These are phyloP conservation scores for Cinnamomum micranthum DNA, from an alignment of 164 flowering plant genomes.

Conservation along the genomic window DNA sequence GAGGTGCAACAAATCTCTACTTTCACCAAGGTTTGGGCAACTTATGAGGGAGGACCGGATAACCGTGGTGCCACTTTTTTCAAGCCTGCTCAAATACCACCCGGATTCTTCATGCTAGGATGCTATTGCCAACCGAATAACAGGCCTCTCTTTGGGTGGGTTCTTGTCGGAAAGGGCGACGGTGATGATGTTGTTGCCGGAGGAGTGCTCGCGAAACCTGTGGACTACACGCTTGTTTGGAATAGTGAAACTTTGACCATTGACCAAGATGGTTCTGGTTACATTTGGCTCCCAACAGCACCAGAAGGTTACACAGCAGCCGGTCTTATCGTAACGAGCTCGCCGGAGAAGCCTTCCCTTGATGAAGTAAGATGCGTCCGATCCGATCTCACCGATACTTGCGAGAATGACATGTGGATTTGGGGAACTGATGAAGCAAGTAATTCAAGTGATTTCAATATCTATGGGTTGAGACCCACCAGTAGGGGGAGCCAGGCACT, in stretches of 20 bases:
- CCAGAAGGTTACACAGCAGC: constrained; percentile 62
- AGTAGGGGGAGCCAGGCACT: constrained; percentile 38
- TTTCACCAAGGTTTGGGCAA: constrained; percentile 68
- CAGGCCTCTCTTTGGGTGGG: constrained; percentile 59
- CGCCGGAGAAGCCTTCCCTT: constrained; percentile 59
- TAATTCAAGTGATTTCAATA: constrained; percentile 24
- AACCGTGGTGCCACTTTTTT: constrained; percentile 66
- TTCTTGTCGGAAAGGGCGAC: constrained; percentile 45
- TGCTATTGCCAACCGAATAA: constrained; percentile 68
- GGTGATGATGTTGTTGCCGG: not conserved
- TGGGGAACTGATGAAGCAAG: constrained; percentile 38
- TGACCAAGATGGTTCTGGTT: constrained; percentile 50
- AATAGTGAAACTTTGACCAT: constrained; percentile 48
- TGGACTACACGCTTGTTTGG: constrained; percentile 69
- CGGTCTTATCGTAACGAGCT: constrained; percentile 51
- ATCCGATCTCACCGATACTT: constrained; percentile 51
- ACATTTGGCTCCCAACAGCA: constrained; percentile 67
- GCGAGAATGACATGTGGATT: constrained; percentile 45
- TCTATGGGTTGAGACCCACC: constrained; percentile 44
- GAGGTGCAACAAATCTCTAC: constrained; percentile 46
- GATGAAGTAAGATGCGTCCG: constrained; percentile 64
- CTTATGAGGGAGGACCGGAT: constrained; percentile 59
- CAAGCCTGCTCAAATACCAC: constrained; percentile 57
- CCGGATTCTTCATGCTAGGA: constrained; percentile 70
- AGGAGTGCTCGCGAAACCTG: constrained; percentile 37